Evolutionary conservation across 352 stramenopile species (phyloP).

Genomic region (Globisporangium rhizosaccharum): DNA sequence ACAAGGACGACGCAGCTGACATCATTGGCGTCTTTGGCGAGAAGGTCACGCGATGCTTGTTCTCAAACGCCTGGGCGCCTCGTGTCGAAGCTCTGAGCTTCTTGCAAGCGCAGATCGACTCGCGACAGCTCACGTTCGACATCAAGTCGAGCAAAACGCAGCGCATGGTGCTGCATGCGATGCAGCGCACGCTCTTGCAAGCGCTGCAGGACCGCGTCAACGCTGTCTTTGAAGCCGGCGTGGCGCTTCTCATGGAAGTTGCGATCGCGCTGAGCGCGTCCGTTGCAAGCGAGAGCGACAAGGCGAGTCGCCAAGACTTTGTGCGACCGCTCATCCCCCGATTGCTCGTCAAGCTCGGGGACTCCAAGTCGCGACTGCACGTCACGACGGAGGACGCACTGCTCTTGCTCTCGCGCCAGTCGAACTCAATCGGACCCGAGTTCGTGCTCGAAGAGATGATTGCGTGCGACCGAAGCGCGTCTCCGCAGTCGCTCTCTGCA

Average conservation of each 20-base stretch:
- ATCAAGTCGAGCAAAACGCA: constrained; percentile 5
- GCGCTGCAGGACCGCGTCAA: constrained; percentile 76
- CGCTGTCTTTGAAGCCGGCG: constrained; percentile 65
- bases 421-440: constrained; percentile 44
- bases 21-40: constrained; percentile 63
- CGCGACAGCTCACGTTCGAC: constrained; percentile 44
- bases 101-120: constrained; percentile 60
- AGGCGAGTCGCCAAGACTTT: constrained; percentile 34
- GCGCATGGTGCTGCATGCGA: constrained; percentile 22
- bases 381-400: constrained; percentile 72
- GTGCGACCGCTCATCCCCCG: constrained; percentile 63
- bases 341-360: constrained; percentile 67
- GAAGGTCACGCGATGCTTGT: constrained; percentile 65
- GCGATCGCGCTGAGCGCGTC: constrained; percentile 46
- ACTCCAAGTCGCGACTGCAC: constrained; percentile 67
- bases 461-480: constrained; percentile 52
- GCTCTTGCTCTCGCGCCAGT: constrained; percentile 59
- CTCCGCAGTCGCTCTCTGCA: constrained; percentile 39
- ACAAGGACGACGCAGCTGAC: constrained; percentile 37
- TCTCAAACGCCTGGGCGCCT: constrained; percentile 78
- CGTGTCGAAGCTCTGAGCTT: constrained; percentile 77
- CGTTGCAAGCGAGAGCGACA: constrained; percentile 4
- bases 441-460: constrained; percentile 79
- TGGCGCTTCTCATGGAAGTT: constrained; percentile 70
- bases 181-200: constrained; percentile 53